A percentile compares a stretch with the other conserved stretches of the same genome.
These are phyloP conservation scores for Xylaria sp. DNA, from an alignment of 2,329 filamentous ascomycete species.

Conservation along the genomic window DNA sequence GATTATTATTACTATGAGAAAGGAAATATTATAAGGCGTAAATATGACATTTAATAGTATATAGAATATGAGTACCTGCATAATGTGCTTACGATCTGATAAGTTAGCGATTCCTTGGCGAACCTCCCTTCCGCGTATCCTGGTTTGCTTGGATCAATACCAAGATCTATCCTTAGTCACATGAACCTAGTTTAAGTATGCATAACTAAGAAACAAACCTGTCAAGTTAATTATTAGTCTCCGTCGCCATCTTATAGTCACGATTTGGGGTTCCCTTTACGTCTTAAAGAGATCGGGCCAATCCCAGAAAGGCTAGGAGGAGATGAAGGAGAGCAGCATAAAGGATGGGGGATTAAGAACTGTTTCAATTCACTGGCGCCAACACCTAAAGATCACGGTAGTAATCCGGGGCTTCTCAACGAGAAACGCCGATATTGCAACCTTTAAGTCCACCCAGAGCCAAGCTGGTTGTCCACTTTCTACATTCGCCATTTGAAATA, in stretches of 20 bases:
- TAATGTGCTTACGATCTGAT: neutral
- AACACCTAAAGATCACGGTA: constrained; percentile 1
- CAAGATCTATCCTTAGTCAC: neutral
- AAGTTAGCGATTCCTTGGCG: neutral
- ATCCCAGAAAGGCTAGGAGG: constrained; percentile 5
- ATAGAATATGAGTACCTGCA: neutral
- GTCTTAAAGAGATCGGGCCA: neutral
- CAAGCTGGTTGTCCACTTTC: constrained; percentile 3
- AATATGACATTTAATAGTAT: neutral
- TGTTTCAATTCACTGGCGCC: constrained; percentile 10
- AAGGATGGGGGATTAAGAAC: constrained; percentile 7
- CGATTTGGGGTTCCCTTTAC: neutral
- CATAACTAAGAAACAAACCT: neutral
- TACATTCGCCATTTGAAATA: constrained; percentile 20
- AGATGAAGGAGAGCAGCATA: neutral
- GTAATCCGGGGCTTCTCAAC: constrained; percentile 34
- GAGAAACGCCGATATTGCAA: constrained; percentile 35
- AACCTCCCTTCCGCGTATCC: neutral
- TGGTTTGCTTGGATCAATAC: neutral
- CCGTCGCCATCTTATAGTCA: neutral
- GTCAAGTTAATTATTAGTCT: neutral
- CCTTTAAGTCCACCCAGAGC: constrained; percentile 15
- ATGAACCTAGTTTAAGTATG: neutral
- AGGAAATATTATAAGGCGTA: neutral
- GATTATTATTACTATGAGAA: neutral